Percentiles rank a stretch among this genome's conserved stretches.
Evolutionary conservation across 768 basidiomycete genomes (phyloP).

Genomic region (Lanmaoa rubissima): DNA sequence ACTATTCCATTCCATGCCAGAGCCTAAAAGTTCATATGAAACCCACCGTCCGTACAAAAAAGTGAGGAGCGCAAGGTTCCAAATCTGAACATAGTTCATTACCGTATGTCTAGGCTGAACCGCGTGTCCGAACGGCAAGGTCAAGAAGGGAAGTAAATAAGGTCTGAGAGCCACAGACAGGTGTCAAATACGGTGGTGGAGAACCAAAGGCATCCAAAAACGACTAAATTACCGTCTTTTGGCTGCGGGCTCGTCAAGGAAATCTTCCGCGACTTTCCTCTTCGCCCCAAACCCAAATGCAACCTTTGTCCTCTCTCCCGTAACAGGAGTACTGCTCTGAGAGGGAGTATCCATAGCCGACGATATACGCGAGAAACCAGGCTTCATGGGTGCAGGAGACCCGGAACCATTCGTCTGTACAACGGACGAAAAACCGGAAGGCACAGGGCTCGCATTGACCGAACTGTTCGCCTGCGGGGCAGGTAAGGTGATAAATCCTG

Average conservation of each 20-base stretch:
- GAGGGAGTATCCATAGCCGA: slow-evolving; percentile 51
- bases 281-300: slow-evolving; percentile 77
- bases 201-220: not conserved
- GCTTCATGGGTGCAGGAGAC: slow-evolving; percentile 60
- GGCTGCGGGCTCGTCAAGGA: slow-evolving; percentile 60
- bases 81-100: not conserved
- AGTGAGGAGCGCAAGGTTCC: not conserved
- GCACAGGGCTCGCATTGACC: slow-evolving; percentile 42
- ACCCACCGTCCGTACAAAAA: not conserved
- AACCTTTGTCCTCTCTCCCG: slow-evolving; percentile 69
- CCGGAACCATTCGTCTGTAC: slow-evolving; percentile 37
- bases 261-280: slow-evolving; percentile 75
- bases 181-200: not conserved
- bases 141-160: not conserved
- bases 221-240: slow-evolving; percentile 44
- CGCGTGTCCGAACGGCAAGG: not conserved
- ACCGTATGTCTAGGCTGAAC: not conserved
- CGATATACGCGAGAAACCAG: slow-evolving; percentile 77
- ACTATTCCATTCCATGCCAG: no score
- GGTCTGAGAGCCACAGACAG: not conserved
- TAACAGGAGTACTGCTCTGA: slow-evolving; percentile 53
- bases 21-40: not conserved
- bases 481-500: slow-evolving; percentile 73
- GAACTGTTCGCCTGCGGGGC: slow-evolving; percentile 50
- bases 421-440: slow-evolving; percentile 36